Base-by-base conservation (phyloP, 768 basidiomycete species). In the Rhizopogon sp. region DNA sequence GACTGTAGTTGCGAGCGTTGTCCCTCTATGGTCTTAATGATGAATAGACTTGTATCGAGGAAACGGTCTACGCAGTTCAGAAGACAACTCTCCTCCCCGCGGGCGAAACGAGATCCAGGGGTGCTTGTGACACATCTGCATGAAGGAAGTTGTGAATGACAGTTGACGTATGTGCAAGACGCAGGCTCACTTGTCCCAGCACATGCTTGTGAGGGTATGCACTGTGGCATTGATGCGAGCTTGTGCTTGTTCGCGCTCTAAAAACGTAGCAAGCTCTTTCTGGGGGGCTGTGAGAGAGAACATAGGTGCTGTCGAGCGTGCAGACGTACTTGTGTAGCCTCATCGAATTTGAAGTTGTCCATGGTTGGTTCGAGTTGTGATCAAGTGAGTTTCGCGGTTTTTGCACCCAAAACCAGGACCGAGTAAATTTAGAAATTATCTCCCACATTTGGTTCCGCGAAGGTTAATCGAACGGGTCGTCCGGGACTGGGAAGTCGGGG, bases 31-130 rank as follows among this genome's bases (percentile, higher is more conserved):
- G 81, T 79, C 59, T 83, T 82, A 55, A 97, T 85, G 76, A 98
- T 80, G 73, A 82, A 90, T 41, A 93, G 70, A 65, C 84, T 88
- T 39, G 85, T 82, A 74, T 98, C 95, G 62, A 98, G 74, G 75
- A 97, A 98, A 55, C 94, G 79, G 55, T 91, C 90, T 49, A 96
- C 93, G 66, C 95, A 97, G 72, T 95, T 94, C 52, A 79, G 74
- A 47, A 98, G 79, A 68, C 95, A 98, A 53, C 75, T 77, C 63
- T 88, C 84, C 72, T 98, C 95, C 40, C 80, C 73, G 47, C 86
- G 77, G 20, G 90, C 87, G 70, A 96, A 93, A 29, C 83, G 76
- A 11, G 82, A 87, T 8, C 87, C 87, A 11, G 90, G 88, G 16
- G 83, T 82, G 44, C 90, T 80, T 1, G 88, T 87, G 51, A 95